phyloP scores from a whole-genome alignment of 78 protist species.

The Chrysochromulina parva region DNA sequence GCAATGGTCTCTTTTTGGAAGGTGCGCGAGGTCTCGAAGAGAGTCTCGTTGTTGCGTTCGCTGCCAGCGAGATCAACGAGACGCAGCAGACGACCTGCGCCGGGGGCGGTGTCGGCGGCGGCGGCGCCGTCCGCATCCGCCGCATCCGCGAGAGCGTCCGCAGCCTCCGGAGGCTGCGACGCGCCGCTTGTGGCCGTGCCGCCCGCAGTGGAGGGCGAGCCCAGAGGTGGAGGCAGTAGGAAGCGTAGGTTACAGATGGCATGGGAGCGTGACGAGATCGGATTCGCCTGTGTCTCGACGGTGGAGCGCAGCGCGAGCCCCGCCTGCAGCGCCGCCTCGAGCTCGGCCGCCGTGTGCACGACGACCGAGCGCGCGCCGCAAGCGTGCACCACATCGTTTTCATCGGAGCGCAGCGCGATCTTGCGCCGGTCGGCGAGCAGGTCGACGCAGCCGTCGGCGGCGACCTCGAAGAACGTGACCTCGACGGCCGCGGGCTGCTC shows the following conservation, averaged over 20 bases:
- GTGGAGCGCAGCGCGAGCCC: background rate
- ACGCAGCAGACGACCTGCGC: background rate
- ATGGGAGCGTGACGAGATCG: background rate
- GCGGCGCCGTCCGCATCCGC: too few relatives aligned
- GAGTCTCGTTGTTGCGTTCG: constrained; percentile 29
- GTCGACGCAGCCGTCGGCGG: background rate
- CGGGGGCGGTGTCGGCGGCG: too few relatives aligned
- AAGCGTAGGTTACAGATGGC: background rate
- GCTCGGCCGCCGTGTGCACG: background rate
- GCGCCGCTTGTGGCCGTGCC: too few relatives aligned
- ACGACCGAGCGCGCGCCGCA: background rate
- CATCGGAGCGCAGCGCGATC: background rate
- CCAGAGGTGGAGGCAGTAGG: background rate
- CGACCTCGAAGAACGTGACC: background rate
- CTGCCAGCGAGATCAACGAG: constrained; percentile 23
- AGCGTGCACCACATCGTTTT: background rate
- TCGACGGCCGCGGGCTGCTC: background rate
- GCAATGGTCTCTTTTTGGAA: background rate
- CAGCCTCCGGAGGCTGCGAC: too few relatives aligned
- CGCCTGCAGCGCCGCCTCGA: background rate
- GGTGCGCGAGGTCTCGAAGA: background rate
- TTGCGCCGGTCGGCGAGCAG: background rate
- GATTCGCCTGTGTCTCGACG: background rate
- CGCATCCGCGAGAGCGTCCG: too few relatives aligned
- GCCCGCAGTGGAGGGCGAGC: too few relatives aligned